Base-by-base conservation (phyloP, 2,329 filamentous ascomycete genomes). In the Diaporthe longicolla region DNA sequence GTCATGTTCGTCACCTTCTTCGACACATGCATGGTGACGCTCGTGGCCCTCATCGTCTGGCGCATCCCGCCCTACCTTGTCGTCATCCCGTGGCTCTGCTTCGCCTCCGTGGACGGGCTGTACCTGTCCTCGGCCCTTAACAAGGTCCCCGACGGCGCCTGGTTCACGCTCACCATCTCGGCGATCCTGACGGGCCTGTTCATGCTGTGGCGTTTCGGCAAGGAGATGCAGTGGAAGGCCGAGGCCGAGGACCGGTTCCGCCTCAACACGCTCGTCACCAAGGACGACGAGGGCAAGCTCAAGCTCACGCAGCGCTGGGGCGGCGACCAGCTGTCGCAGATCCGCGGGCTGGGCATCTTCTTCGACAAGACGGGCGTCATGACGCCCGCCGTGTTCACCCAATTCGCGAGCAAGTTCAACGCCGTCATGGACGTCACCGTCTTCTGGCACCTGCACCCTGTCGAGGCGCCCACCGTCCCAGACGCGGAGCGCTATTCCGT, bases 1-100 rank as follows among this genome's bases (percentile, higher is more conserved):
- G 93, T 95, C 78, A 94, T 94, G 78, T 89, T 93, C 68, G 93
- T 95, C 54, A 93, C 93, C 0, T 94, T 94, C 80, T 92, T 95
- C 78, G 92, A 92, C 73, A 94, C 93, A 0, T 92, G 88, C 79
- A 90, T 95, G 87, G 91, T 94, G 1, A 88, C 92, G 0, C 84
- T 95, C 1, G 91, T 92, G 1, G 91, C 93, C 0, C 86, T 94
- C 5, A 86, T 95, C 48, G 91, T 94, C 50, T 95, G 93, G 93
- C 87, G 89, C 29, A 80, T 92, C 45, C 87, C 88, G 13, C 84
- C 89, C 4, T 85, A 87, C 73, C 76, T 91, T n/a, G 90, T 94
- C 11, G 78, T 91, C 48, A 76, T 90, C 0, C 85, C 90, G 0
- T 93, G 90, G 83, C 83, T 94, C 0, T 81, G 89, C 40, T 91